Evolutionary conservation across 2,329 filamentous ascomycete species (phyloP), one percentile per base, ranked within the genome.

Genomic region (Aureobasidium leucospermi): DNA sequence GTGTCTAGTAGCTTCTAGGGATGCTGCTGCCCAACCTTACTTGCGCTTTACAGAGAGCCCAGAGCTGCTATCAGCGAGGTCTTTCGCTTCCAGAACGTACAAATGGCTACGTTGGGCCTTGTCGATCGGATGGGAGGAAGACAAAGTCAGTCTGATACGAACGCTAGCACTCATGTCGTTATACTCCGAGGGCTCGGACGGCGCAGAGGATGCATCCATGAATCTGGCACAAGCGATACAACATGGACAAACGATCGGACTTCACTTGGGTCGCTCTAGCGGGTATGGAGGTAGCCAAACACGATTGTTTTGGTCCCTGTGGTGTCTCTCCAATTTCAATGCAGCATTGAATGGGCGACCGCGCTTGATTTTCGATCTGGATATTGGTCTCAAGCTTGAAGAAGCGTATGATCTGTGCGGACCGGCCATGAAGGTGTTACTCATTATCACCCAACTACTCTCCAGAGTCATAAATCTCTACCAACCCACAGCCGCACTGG

Each of bases 281-380:
- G 64, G 77, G 89, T 65, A 84, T 85, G 5, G 81, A 82, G 65
- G 80, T 79, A 60, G 85, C 83, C 45, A 80, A 80, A 53, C 78
- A 78, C 85, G 89, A 70, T 65, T 80, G 0, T 80, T 79, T 62
- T 80, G 77, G 77, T 77, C 74, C 63, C 66, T 79, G 1, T 80
- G 77, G 76, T 74, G 73, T 62, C 69, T 79, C 1, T 77, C 79
- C 60, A 76, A 77, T 49, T 69, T 78, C 46, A 79, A 78, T 52
- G 75, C 75, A 6, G 75, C 73, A 43, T 75, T 76, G 64, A 76
- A 78, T 49, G 77, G 76, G 15, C 69, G 78, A 42, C 77, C 77
- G 3, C 65, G 77, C 51, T 71, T 78, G 46, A 78, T 79, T 72
- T 73, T 75, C 55, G 77, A 80, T 43, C 68, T 72, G 36, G 78